Base-by-base conservation (phyloP, 768 basidiomycete genomes). In the Mrakia blollopis region DNA sequence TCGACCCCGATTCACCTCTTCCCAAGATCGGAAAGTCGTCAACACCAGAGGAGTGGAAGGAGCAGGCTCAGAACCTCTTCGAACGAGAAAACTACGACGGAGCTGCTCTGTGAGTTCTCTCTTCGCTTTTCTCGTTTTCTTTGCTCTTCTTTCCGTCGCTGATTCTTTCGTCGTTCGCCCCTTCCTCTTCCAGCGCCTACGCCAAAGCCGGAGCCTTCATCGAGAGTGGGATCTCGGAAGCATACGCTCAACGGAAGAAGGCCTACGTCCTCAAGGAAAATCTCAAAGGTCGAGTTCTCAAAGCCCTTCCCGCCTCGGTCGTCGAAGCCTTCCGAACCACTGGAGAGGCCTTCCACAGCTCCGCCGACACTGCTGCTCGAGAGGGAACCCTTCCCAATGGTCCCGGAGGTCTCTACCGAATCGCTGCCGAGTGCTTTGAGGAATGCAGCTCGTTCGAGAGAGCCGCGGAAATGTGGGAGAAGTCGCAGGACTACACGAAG, bases 11-110 rank as follows among this genome's bases (percentile, higher is more conserved):
- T 3, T n/a, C 60, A 10, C 60, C 60, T 14, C 60, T 61, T 1
- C 60, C 60, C 60, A 61, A 28, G 60, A 61, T 61, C 60, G 60
- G 60, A 61, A 61, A 61, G 60, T 6, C 60, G 10, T 61, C 60
- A 6, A 61, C 60, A 9, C 8, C 60, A 2, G 60, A 61, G 60
- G 60, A 61, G 23, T 61, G 60, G 60, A 61, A 61, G 60, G 60
- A 61, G 23, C n/a, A 25, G 9, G 60, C 60, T 30, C n/a, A n/a
- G n/a, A 61, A 61, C 23, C 60, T 61, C 8, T n/a, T 61, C n/a
- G n/a, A 61, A 14, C 60, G 30, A 30, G n/a, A 61, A 14, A 61
- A 61, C n/a, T 61, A 61, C 60, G 60, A 61, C n/a, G n/a, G 30
- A 30, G 60, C 60, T n/a, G 60, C 25, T 47, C 44, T 47, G 44